Conservation (phyloP, 1,139 yeast species). For the Magnusiomyces fungicola region DNA sequence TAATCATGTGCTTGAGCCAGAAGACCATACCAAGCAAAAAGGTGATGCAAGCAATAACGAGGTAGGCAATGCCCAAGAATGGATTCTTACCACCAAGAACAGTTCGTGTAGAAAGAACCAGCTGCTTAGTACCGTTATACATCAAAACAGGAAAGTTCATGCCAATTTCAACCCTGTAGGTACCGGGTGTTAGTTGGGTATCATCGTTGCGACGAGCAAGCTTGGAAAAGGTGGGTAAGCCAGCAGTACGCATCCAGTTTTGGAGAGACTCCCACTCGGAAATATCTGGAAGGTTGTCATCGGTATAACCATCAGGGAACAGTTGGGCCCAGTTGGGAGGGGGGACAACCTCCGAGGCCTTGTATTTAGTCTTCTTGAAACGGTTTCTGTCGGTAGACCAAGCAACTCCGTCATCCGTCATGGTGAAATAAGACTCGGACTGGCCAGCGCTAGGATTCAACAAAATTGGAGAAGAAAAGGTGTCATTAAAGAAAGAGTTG, state of each 20-base stretch:
- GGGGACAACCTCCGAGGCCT: slow-evolving; percentile 69
- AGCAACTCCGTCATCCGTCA: slow-evolving; percentile 70
- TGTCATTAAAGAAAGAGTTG: slow-evolving; percentile 85
- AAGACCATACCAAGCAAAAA: slow-evolving; percentile 52
- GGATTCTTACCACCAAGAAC: slow-evolving; percentile 87
- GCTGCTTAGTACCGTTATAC: slow-evolving; percentile 73
- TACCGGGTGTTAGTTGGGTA: slow-evolving; percentile 53
- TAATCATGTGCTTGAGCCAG: slow-evolving; percentile 51
- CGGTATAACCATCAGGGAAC: slow-evolving; percentile 88
- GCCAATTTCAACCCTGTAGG: slow-evolving; percentile 65
- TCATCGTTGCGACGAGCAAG: slow-evolving; percentile 74
- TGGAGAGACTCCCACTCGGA: slow-evolving; percentile 76
- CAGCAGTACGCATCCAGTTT: slow-evolving; percentile 97
- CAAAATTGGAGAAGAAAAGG: slow-evolving; percentile 48
- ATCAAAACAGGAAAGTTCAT: slow-evolving; percentile 83
- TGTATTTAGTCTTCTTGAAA: slow-evolving; percentile 72
- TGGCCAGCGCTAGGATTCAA: slow-evolving; percentile 38
- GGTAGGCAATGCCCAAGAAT: slow-evolving; percentile 83
- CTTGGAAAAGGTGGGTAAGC: slow-evolving; percentile 77
- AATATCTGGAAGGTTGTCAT: slow-evolving; percentile 75
- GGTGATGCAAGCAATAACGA: slow-evolving; percentile 90
- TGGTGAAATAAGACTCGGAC: slow-evolving; percentile 41
- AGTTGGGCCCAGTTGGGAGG: slow-evolving; percentile 89
- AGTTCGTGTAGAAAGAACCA: slow-evolving; percentile 76
- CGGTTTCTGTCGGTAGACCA: slow-evolving; percentile 79